Evolutionary conservation across 2,329 filamentous ascomycete genomes (phyloP), one percentile per base, ranked within the genome.

Genomic region (Thielaviopsis ethacetica): DNA sequence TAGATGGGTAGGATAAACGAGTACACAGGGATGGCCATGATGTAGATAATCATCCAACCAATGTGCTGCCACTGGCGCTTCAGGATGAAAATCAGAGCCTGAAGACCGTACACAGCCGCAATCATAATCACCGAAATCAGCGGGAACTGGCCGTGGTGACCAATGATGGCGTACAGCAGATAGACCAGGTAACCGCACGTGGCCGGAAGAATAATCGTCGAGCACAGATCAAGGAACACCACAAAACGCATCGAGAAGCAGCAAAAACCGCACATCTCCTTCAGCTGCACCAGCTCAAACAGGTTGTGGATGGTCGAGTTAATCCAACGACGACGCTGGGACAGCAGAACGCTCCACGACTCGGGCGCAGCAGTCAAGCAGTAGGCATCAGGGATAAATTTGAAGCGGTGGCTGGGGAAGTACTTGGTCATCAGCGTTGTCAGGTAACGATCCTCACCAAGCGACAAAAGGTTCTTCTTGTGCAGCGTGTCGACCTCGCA

Each of bases 31-130:
- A 87, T 96, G 2, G 93, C 93, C n/a, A 94, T 65, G 63, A 98
- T 79, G 73, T 98, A 98, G 68, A 98, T 97, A 64, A 98, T 85
- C 91, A 98, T 97, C 93, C 93, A 98, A 65, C 93, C 93, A 62
- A 98, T 82, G 68, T 97, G 91, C 70, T 98, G 91, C 93, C 93
- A 98, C 72, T 97, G 89, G 57, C 93, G 81, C 76, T 95, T 96
- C 66, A 97, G 77, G 65, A 97, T 90, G 75, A 98, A 98, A 67
- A 98, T 94, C 62, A 97, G 73, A 2, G 91, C 91, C 69, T 98
- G 93, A 2, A 98, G 82, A 78, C 93, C 93, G 67, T 98, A 98
- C 17, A 96, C 89, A 61, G 82, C 88, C 22, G 85, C 91, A 69
- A 98, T 73, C 78, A 98, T 91, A 68, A 87, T 78, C 63, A 98